Conservation (phyloP, 2,329 filamentous ascomycete genomes). For the Cryphonectria parasitica region DNA sequence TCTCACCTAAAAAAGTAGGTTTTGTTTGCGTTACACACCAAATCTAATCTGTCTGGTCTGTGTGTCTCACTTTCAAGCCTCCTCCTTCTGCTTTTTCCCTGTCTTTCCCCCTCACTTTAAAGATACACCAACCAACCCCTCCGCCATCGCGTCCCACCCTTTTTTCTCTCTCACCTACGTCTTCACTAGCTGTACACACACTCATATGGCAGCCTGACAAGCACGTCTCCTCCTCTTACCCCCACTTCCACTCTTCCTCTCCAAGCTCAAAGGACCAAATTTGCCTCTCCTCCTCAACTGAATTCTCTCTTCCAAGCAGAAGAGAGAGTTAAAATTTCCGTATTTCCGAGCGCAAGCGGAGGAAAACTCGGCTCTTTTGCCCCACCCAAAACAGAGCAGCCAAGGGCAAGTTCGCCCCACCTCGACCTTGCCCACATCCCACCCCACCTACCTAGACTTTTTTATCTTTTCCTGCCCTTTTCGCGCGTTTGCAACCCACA, state of each 20-base stretch:
- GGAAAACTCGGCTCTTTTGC: constrained; percentile 17
- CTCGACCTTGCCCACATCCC: constrained; percentile 3
- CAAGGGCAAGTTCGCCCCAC: constrained; percentile 20
- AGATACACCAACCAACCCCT: background rate
- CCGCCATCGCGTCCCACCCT: background rate
- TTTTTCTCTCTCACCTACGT: background rate
- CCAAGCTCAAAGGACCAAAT: background rate
- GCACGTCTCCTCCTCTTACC: background rate
- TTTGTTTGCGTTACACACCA: constrained; percentile 16
- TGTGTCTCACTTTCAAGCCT: constrained; percentile 2
- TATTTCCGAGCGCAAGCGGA: constrained; percentile 9
- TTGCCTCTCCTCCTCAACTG: background rate
- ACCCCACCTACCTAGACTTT: constrained; percentile 12
- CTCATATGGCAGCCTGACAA: background rate
- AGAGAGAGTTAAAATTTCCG: background rate
- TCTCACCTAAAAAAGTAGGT: background rate
- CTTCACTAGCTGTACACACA: background rate
- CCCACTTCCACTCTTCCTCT: background rate
- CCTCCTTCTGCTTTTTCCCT: background rate
- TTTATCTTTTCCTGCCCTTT: constrained; percentile 21
- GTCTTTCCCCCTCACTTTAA: background rate
- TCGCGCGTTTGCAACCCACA: constrained; percentile 22
- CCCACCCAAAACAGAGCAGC: constrained; percentile 5
- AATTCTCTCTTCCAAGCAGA: background rate
- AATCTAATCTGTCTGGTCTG: constrained; percentile 11